Conservation (phyloP, 129 eudicot genomes). For the Apium graveolens region DNA sequence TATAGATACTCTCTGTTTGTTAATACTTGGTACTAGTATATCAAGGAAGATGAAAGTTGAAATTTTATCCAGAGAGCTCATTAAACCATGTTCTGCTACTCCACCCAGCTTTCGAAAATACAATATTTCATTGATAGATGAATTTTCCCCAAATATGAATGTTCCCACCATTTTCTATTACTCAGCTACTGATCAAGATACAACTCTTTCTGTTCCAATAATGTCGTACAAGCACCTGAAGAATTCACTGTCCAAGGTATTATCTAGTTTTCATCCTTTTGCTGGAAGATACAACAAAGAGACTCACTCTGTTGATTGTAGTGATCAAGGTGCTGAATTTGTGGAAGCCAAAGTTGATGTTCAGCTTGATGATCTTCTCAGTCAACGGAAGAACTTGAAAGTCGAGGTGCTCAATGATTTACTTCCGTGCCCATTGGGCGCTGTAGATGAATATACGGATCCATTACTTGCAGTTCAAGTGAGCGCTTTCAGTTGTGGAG, state of each 20-base stretch:
- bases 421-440: background rate
- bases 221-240: background rate
- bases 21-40: no score
- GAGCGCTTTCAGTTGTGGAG: slow-evolving; percentile 14
- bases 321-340: slow-evolving; percentile 19
- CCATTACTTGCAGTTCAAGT: slow-evolving; percentile 12
- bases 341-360: slow-evolving; percentile 9
- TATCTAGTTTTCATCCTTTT: slow-evolving; percentile 15
- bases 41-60: slow-evolving; percentile 1
- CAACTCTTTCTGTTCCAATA: no score
- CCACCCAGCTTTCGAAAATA: background rate
- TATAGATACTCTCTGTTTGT: no score
- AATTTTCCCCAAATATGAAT: background rate
- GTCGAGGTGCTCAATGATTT: background rate
- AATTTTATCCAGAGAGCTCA: slow-evolving; percentile 7
- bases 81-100: slow-evolving; percentile 5
- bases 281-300: slow-evolving; percentile 20
- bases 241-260: background rate
- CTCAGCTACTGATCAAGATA: background rate
- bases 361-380: slow-evolving; percentile 3
- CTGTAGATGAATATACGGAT: background rate
- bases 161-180: slow-evolving; percentile 7
- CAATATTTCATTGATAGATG: slow-evolving; percentile 4
- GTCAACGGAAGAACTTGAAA: background rate
- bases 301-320: slow-evolving; percentile 11